phyloP scores from a whole-genome alignment of 1,139 yeast genomes.

The Meyerozyma carpophila region DNA sequence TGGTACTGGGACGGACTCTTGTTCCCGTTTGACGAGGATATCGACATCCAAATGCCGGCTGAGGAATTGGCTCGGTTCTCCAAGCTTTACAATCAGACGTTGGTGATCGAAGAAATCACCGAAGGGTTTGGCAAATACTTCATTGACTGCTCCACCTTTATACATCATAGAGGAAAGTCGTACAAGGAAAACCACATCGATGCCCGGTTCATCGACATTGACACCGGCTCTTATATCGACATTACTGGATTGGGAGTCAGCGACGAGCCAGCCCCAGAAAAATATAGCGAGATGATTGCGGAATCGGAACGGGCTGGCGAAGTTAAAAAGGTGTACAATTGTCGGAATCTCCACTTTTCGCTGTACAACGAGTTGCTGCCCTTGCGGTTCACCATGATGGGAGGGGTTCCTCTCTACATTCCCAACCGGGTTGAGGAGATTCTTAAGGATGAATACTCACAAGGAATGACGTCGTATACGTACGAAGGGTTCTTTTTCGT shows the following conservation, averaged over 20 bases:
- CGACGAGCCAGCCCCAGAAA: constrained; percentile 9
- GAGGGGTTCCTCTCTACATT: constrained; percentile 28
- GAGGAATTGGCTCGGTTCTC: constrained; percentile 22
- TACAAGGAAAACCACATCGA: constrained; percentile 31
- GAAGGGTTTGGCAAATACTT: constrained; percentile 29
- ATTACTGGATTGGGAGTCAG: constrained; percentile 32
- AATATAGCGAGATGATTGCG: constrained; percentile 12
- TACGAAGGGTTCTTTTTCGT: constrained; percentile 18
- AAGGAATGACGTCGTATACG: constrained; percentile 15
- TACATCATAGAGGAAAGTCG: constrained; percentile 27
- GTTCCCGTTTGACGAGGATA: constrained; percentile 30
- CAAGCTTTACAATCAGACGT: constrained; percentile 23
- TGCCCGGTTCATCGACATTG: constrained; percentile 36
- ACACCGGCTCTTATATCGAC: constrained; percentile 36
- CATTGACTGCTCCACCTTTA: constrained; percentile 28
- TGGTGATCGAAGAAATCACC: constrained; percentile 25
- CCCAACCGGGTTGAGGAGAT: constrained; percentile 22
- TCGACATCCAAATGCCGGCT: constrained; percentile 32
- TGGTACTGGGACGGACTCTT: constrained; percentile 35
- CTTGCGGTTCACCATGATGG: constrained; percentile 25
- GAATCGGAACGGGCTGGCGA: constrained; percentile 9
- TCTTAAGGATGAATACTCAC: constrained; percentile 22
- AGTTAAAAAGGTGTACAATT: constrained; percentile 23
- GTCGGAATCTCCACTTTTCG: constrained; percentile 24
- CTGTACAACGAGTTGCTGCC: constrained; percentile 22